Evolutionary conservation across 2,329 filamentous ascomycete species (phyloP).

Genomic region (Fusarium papillatum): DNA sequence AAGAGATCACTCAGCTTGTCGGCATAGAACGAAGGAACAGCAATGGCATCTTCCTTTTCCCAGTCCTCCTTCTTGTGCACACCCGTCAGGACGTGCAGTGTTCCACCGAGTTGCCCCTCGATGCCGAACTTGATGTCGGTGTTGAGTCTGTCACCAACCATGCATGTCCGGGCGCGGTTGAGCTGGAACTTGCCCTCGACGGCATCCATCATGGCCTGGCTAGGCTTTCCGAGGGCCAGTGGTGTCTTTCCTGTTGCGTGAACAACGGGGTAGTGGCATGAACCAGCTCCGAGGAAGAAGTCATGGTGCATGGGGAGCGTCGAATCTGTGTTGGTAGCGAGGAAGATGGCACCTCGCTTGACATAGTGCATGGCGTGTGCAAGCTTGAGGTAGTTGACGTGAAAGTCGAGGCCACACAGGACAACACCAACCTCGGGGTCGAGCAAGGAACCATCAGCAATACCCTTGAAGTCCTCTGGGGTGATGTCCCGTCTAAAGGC

Average conservation of each 20-base stretch:
- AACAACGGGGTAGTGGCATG: constrained; percentile 82
- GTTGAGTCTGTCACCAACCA: constrained; percentile 94
- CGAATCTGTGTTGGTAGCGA: constrained; percentile 94
- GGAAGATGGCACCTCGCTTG: constrained; percentile 83
- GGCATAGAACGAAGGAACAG: constrained; percentile 86
- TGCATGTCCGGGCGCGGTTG: constrained; percentile 87
- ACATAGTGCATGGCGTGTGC: constrained; percentile 90
- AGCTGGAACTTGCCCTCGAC: constrained; percentile 97
- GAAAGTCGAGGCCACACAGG: constrained; percentile 91
- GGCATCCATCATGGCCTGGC: constrained; percentile 99
- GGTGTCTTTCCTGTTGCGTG: constrained; percentile 80
- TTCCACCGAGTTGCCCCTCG: constrained; percentile 91
- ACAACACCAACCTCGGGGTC: constrained; percentile 94
- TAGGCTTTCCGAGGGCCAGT: constrained; percentile 90
- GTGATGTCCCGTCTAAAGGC: constrained; percentile 82
- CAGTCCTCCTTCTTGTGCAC: constrained; percentile 90
- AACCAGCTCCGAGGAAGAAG: constrained; percentile 93
- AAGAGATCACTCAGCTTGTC: constrained; percentile 85
- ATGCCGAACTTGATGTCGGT: constrained; percentile 98
- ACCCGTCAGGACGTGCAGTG: constrained; percentile 90
- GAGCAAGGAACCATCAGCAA: constrained; percentile 81
- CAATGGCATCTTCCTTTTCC: constrained; percentile 75
- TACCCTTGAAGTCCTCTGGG: constrained; percentile 82
- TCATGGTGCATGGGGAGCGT: constrained; percentile 86
- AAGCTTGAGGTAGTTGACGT: constrained; percentile 95